These are phyloP conservation scores for Picochlorum sp. DNA, from an alignment of 139 green algal genomes.

Conservation along the genomic window DNA sequence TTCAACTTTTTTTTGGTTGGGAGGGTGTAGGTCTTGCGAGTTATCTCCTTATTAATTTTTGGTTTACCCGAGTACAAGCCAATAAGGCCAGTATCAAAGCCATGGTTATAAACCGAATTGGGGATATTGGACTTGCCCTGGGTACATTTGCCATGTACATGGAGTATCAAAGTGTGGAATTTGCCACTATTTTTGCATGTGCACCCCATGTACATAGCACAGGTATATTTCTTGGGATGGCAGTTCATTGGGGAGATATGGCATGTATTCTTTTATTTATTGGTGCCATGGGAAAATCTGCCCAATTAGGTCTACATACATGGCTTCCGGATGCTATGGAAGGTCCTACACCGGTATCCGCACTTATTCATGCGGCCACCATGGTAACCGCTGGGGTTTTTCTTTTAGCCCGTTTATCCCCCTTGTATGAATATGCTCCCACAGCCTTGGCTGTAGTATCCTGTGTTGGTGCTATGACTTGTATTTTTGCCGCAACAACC, in stretches of 20 bases:
- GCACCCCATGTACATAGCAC: constrained; percentile 12
- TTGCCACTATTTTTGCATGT: constrained; percentile 31
- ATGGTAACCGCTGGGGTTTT: constrained; percentile 64
- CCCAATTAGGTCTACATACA: constrained; percentile 55
- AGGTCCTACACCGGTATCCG: constrained; percentile 58
- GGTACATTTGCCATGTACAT: constrained; percentile 40
- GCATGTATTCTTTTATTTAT: constrained; percentile 48
- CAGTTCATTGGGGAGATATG: constrained; percentile 22
- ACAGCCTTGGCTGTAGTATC: constrained; percentile 35
- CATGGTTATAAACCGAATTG: constrained; percentile 50
- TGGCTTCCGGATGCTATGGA: constrained; percentile 65
- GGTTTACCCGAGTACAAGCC: constrained; percentile 49
- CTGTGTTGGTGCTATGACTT: constrained; percentile 45
- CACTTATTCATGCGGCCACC: constrained; percentile 56
- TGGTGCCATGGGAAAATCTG: constrained; percentile 52
- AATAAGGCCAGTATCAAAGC: constrained; percentile 50
- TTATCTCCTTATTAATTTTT: constrained; percentile 64
- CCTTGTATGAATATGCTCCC: constrained; percentile 49
- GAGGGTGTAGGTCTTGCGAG: constrained; percentile 54
- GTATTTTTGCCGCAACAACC: constrained; percentile 54
- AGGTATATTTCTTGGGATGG: constrained; percentile 28
- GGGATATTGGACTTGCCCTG: constrained; percentile 44
- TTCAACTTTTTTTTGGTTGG: constrained; percentile 59
- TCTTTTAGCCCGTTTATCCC: constrained; percentile 45
- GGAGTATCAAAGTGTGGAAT: constrained; percentile 32